Evolutionary conservation across 495 filamentous ascomycete species (phyloP), one percentile per base, ranked within the genome.

Genomic region (Cetradonia linearis): DNA sequence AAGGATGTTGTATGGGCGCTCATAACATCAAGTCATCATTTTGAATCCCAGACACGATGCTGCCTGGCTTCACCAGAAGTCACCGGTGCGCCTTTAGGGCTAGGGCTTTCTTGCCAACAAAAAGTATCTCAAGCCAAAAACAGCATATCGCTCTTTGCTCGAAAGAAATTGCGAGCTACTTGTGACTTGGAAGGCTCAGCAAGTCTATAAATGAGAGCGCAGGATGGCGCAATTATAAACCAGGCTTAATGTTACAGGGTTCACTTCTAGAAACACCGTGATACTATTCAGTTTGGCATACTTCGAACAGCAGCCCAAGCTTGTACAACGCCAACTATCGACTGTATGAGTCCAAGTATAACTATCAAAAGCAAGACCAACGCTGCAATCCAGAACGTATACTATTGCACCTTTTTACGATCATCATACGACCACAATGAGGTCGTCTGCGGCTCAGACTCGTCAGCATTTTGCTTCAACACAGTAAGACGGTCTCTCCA

Each of bases 1-100:
- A 80, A 72, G 58, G 83, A 83, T 38, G 82, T 77, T 56, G 81
- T 75, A 71, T 76, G 78, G 63, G 83, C 79, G 78, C 70, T 85
- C 85, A 88, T 87, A 53, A 53, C 49, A 70, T 72, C 81, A 80
- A 61, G 59, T 61, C 63, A 63, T 65, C 56, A n/a, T 42, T 61
- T 50, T 33, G 18, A 5, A 38, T 2, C n/a, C 40, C 16, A 36
- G 20, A 8, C 23, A 20, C 11, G 28, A 33, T 20, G 18, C 37
- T 42, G 57, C 25, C 13, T 16, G 55, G 25, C 38, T 46, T 20
- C 0, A 16, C 11, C 1, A 27, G 30, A 31, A 28, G 8, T 52
- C 25, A n/a, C n/a, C n/a, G n/a, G n/a, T n/a, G n/a, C n/a, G n/a
- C n/a, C n/a, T n/a, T n/a, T n/a, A n/a, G n/a, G n/a, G n/a, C n/a